Percentiles rank a stretch among this genome's conserved stretches.
These are phyloP conservation scores for Geotrichum cucujoidarum DNA, from an alignment of 1,139 yeast genomes.

Conservation along the genomic window DNA sequence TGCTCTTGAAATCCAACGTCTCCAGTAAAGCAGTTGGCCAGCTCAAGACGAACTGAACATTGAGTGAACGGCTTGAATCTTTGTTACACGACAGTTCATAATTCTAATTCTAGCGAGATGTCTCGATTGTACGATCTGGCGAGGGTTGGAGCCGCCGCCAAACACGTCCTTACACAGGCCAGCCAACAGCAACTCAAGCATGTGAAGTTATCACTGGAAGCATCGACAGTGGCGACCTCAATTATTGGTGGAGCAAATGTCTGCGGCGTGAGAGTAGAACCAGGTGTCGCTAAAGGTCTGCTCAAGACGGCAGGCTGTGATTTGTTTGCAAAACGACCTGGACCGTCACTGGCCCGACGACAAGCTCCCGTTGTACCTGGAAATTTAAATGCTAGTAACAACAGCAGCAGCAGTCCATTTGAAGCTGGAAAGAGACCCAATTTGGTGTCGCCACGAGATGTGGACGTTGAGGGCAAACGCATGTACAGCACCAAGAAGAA, in stretches of 20 bases:
- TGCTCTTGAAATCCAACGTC: too few species aligned
- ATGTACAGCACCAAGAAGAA: conserved; percentile 17
- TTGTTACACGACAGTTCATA: too few species aligned
- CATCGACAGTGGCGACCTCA: conserved; percentile 2
- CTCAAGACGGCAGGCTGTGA: conserved; percentile 3
- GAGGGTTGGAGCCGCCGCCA: conserved; percentile 23
- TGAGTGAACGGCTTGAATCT: too few species aligned
- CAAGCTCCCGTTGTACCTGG: too few species aligned
- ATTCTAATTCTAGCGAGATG: too few species aligned
- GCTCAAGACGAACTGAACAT: too few species aligned
- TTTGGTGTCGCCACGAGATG: not conserved
- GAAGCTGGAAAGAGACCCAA: conserved; percentile 8
- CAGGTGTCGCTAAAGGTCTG: not conserved
- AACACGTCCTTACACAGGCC: conserved; percentile 11
- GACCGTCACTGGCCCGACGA: too few species aligned
- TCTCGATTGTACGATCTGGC: conserved; percentile 22
- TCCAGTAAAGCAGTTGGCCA: too few species aligned
- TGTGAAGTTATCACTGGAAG: conserved; percentile 6
- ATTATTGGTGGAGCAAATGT: not conserved
- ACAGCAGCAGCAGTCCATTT: conserved; percentile 4
- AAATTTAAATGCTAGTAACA: too few species aligned
- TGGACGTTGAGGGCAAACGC: not conserved
- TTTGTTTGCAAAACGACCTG: conserved; percentile 7
- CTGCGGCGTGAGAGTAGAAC: not conserved
- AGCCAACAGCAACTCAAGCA: not conserved